These are phyloP conservation scores for Medicago truncatula DNA, from an alignment of 306 rosid species.

Conservation along the genomic window DNA sequence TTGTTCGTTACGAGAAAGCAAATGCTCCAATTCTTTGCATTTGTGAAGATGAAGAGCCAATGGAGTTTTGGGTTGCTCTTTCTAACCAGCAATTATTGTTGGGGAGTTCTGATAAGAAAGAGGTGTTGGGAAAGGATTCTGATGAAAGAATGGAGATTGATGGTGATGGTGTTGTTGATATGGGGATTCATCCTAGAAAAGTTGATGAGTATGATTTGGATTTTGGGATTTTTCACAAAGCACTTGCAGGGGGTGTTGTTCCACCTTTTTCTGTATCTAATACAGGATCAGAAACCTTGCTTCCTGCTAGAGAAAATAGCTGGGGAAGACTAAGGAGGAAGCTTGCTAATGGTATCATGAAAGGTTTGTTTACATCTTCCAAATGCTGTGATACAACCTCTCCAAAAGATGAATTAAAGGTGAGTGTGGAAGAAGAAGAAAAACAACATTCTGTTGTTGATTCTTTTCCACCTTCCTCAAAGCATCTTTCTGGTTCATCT, in stretches of 20 bases:
- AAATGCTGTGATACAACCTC: constrained; percentile 47
- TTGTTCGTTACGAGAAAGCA: constrained; percentile 77
- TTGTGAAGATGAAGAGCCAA: constrained; percentile 76
- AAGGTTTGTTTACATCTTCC: constrained; percentile 62
- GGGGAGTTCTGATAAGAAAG: constrained; percentile 45
- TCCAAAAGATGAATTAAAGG: constrained; percentile 41
- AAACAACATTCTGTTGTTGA: constrained; percentile 42
- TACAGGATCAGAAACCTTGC: constrained; percentile 76
- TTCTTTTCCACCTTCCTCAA: constrained; percentile 43
- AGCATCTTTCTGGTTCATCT: constrained; percentile 60
- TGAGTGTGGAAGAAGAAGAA: constrained; percentile 48
- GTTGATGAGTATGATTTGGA: constrained; percentile 79
- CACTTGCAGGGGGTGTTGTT: constrained; percentile 90
- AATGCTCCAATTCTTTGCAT: constrained; percentile 57
- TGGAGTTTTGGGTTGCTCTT: constrained; percentile 81
- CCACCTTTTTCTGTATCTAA: constrained; percentile 72
- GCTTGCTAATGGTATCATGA: constrained; percentile 60
- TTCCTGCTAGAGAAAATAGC: constrained; percentile 80
- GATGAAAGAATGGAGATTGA: constrained; percentile 46
- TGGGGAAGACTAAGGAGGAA: constrained; percentile 80
- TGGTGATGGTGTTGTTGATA: background rate
- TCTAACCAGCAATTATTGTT: constrained; percentile 46
- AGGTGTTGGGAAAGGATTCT: constrained; percentile 43
- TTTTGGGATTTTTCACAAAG: constrained; percentile 80
- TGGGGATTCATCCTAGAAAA: constrained; percentile 49